A percentile compares a stretch with the other conserved stretches of the same genome.
Evolutionary conservation across 148 eudicot genomes (phyloP).

Genomic region (Talinum fruticosum): DNA sequence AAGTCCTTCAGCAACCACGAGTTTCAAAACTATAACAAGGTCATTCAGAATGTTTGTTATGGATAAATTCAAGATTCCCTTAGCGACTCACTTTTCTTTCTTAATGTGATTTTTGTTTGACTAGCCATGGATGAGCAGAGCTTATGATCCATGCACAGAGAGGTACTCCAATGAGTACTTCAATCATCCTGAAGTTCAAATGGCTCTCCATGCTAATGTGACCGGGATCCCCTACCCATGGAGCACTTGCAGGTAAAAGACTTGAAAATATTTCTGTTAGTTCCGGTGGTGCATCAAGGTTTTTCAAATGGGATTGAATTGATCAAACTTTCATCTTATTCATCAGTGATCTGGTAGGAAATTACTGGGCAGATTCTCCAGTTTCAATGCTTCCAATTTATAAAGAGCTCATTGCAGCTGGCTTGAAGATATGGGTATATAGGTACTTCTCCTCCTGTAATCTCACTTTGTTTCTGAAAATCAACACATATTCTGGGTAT

Average conservation of each 20-base stretch:
- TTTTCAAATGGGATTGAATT: slow-evolving; percentile 6
- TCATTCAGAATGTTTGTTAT: not conserved
- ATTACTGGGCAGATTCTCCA: slow-evolving; percentile 85
- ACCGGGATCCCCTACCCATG: slow-evolving; percentile 66
- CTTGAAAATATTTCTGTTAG: not conserved
- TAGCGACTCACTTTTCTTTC: too few relatives aligned
- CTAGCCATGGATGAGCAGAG: slow-evolving; percentile 96
- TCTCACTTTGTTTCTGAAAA: not conserved
- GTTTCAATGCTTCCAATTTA: slow-evolving; percentile 86
- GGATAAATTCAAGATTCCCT: not conserved
- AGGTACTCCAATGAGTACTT: slow-evolving; percentile 69
- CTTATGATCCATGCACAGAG: slow-evolving; percentile 96
- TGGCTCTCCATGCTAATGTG: slow-evolving; percentile 74
- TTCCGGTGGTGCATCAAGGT: not conserved
- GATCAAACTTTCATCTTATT: slow-evolving; percentile 9
- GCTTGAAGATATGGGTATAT: slow-evolving; percentile 81
- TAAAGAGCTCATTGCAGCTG: slow-evolving; percentile 73
- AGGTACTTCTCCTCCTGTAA: slow-evolving; percentile 41
- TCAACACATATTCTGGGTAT: not conserved
- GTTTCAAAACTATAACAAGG: not conserved
- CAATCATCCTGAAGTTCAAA: slow-evolving; percentile 87
- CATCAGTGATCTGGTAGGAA: slow-evolving; percentile 67
- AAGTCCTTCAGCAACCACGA: not conserved
- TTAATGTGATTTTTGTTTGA: slow-evolving; percentile 6
- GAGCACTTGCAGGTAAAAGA: slow-evolving; percentile 77